These are phyloP conservation scores for Fraxinus quadrangulata DNA, from an alignment of 257 asterid species.

Conservation along the genomic window DNA sequence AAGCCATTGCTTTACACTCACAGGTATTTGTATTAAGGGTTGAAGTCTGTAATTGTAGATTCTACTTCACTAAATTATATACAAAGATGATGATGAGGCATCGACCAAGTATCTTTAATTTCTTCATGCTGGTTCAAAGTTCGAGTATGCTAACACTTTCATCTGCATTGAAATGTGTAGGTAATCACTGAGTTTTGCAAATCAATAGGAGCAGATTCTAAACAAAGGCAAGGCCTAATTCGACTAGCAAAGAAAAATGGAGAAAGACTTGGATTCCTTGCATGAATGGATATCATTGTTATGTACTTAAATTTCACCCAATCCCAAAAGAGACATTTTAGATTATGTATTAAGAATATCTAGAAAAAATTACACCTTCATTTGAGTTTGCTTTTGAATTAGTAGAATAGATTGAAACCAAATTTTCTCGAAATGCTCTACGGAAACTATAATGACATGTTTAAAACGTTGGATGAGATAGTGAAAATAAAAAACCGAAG, in stretches of 20 bases:
- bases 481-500: not conserved
- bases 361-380: not conserved
- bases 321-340: not conserved
- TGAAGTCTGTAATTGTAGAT: too few species aligned
- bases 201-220: conserved; percentile 88
- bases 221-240: conserved; percentile 85
- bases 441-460: too few species aligned
- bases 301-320: not conserved
- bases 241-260: conserved; percentile 94
- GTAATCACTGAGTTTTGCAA: conserved; percentile 94
- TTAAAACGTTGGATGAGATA: not conserved
- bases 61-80: too few species aligned
- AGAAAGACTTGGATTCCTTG: conserved; percentile 81
- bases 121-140: not conserved
- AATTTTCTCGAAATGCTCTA: too few species aligned
- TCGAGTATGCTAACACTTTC: not conserved
- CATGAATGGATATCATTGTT: conserved; percentile 36
- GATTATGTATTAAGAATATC: not conserved
- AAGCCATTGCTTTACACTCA: conserved; percentile 61
- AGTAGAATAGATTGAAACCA: too few species aligned
- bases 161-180: conserved; percentile 34
- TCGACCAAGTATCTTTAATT: not conserved
- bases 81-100: not conserved
- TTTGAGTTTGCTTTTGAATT: not conserved
- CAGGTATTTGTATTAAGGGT: conserved; percentile 33